Percentiles rank a stretch among this genome's conserved stretches.
Conservation (phyloP, 305 asterid species). For the Rubia tinctorum region DNA sequence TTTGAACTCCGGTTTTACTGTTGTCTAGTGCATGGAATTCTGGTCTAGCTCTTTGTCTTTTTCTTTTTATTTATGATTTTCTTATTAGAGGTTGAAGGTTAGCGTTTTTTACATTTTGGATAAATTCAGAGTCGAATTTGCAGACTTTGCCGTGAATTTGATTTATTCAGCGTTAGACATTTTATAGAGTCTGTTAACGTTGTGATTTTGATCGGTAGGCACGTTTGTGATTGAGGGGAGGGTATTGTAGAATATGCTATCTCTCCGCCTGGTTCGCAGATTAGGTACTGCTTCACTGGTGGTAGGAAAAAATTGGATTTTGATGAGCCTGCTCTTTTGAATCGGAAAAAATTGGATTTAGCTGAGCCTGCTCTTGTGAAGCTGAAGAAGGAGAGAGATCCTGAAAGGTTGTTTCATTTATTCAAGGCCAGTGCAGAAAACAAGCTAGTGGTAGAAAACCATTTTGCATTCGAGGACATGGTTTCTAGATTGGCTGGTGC, state of each 20-base stretch:
- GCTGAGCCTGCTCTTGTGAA: constrained; percentile 55
- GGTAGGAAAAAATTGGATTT: constrained; percentile 21
- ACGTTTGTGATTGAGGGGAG: constrained; percentile 32
- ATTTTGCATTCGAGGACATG: constrained; percentile 67
- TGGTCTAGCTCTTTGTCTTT: no score
- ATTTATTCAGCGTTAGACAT: not conserved
- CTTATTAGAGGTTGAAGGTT: not conserved
- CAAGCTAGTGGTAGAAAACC: constrained; percentile 57
- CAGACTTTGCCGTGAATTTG: not conserved
- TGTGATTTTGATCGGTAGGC: constrained; percentile 31
- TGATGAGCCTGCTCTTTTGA: constrained; percentile 19
- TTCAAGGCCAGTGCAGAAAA: constrained; percentile 73
- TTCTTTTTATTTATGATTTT: not conserved
- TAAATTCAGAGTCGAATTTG: not conserved
- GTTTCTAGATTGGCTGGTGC: constrained; percentile 80
- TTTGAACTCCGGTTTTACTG: not conserved
- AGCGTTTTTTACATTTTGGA: not conserved
- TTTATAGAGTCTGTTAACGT: constrained; percentile 16
- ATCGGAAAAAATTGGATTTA: constrained; percentile 20
- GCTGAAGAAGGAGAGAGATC: constrained; percentile 67
- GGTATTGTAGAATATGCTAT: constrained; percentile 49
- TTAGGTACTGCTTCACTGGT: constrained; percentile 34
- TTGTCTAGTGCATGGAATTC: not conserved
- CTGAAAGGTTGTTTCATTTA: constrained; percentile 59
- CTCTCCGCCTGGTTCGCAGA: constrained; percentile 75